Conservation (phyloP, 139 green algal genomes). For the Microglena sp. region DNA sequence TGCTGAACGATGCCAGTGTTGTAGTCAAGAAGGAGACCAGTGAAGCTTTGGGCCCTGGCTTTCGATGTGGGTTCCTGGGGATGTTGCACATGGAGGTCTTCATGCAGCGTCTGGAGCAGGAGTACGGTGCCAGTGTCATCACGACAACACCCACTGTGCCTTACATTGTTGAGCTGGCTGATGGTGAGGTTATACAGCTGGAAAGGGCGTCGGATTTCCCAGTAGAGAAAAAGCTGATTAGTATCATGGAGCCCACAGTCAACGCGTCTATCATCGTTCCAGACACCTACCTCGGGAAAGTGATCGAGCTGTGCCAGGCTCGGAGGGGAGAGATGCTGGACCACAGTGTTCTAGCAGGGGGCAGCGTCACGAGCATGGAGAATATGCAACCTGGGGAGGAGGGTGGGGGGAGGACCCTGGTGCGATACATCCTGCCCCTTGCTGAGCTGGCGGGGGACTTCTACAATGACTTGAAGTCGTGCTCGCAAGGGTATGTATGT, state of each 20-base stretch:
- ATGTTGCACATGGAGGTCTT: slow-evolving; percentile 68
- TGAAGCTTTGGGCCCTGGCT: slow-evolving; percentile 78
- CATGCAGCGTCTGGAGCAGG: slow-evolving; percentile 69
- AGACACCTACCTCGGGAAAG: slow-evolving; percentile 45
- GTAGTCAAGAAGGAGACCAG: slow-evolving; percentile 66
- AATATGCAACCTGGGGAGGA: neutral
- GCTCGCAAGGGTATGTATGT: slow-evolving; percentile 42
- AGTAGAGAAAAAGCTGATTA: slow-evolving; percentile 14
- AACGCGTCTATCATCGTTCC: slow-evolving; percentile 77
- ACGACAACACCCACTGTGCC: slow-evolving; percentile 82
- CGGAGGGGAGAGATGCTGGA: slow-evolving; percentile 61
- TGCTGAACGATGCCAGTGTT: slow-evolving; percentile 78
- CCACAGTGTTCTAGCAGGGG: slow-evolving; percentile 23
- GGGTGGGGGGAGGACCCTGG: slow-evolving; percentile 35
- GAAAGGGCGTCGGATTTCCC: slow-evolving; percentile 66
- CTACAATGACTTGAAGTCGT: slow-evolving; percentile 78
- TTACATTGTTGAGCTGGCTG: slow-evolving; percentile 48
- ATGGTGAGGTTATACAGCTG: slow-evolving; percentile 20
- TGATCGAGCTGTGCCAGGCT: slow-evolving; percentile 67
- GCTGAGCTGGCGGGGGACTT: slow-evolving; percentile 76
- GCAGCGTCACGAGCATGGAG: slow-evolving; percentile 1
- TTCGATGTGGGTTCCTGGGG: slow-evolving; percentile 51
- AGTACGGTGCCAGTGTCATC: slow-evolving; percentile 69
- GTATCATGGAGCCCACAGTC: slow-evolving; percentile 78
- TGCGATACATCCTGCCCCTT: slow-evolving; percentile 67